These are phyloP conservation scores for Oehlia diaphana DNA, from an alignment of 192 early-diverging fungal genomes.

Conservation along the genomic window DNA sequence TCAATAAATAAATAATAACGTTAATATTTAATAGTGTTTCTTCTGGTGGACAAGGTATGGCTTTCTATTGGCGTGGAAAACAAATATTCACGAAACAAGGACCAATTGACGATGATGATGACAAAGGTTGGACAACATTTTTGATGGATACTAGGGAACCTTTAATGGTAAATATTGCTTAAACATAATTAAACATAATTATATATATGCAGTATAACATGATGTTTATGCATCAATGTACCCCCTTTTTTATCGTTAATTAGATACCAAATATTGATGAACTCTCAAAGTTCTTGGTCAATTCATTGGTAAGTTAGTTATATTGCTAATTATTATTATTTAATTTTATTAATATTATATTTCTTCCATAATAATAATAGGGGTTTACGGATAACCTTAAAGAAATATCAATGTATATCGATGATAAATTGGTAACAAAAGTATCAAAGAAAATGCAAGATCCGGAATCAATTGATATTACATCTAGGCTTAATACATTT, in stretches of 20 bases:
- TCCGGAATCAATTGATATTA: slow-evolving; percentile 61
- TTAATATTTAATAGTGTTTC: slow-evolving; percentile 47
- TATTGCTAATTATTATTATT: not conserved
- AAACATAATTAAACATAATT: no score
- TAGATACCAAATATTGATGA: no score
- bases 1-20: not conserved
- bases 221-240: no score
- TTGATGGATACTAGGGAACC: no score
- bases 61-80: slow-evolving; percentile 86
- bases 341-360: not conserved
- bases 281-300: no score
- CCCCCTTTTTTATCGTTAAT: no score
- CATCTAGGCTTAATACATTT: slow-evolving; percentile 40
- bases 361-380: no score
- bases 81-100: slow-evolving; percentile 81
- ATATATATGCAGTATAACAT: no score
- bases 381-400: slow-evolving; percentile 50
- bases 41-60: slow-evolving; percentile 76
- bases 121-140: no score
- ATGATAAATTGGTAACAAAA: slow-evolving; percentile 55
- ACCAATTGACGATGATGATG: slow-evolving; percentile 35
- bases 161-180: no score
- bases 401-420: slow-evolving; percentile 63
- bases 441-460: slow-evolving; percentile 66
- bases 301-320: no score